Conservation (phyloP, 768 basidiomycete genomes). For the Candolleomyces aberdarensis region DNA sequence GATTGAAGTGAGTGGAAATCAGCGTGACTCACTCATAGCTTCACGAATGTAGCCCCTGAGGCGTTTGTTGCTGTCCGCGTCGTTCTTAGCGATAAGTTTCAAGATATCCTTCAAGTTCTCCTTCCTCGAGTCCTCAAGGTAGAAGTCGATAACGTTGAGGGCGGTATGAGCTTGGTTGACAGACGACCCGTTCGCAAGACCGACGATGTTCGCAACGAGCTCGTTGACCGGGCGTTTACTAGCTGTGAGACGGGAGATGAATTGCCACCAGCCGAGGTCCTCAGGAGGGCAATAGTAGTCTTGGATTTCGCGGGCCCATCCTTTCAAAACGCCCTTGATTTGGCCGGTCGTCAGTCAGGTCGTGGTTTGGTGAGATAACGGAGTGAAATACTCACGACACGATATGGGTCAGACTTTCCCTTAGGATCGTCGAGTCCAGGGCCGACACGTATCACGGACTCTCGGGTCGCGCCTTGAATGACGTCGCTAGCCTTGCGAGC, state of each 20-base stretch:
- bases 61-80: slow-evolving; percentile 29
- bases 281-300: slow-evolving; percentile 29
- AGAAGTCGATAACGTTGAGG: slow-evolving; percentile 52
- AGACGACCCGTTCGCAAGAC: slow-evolving; percentile 44
- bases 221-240: slow-evolving; percentile 38
- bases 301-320: not conserved
- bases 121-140: slow-evolving; percentile 39
- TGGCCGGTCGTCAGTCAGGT: not conserved
- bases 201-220: slow-evolving; percentile 41
- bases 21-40: slow-evolving; percentile 42
- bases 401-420: not conserved
- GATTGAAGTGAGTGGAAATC: not conserved
- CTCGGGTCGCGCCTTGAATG: not conserved
- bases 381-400: not conserved
- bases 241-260: slow-evolving; percentile 34
- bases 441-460: not conserved
- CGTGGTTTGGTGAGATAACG: too few relatives aligned
- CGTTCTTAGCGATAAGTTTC: slow-evolving; percentile 28
- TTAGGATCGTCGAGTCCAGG: not conserved
- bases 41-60: slow-evolving; percentile 50
- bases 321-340: slow-evolving; percentile 26
- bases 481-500: slow-evolving; percentile 1
- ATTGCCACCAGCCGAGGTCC: slow-evolving; percentile 28
- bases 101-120: slow-evolving; percentile 38
- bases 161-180: slow-evolving; percentile 47